Evolutionary conservation across 2,329 filamentous ascomycete genomes (phyloP), one percentile per base, ranked within the genome.

Genomic region (Ophioceras dolichostomum): DNA sequence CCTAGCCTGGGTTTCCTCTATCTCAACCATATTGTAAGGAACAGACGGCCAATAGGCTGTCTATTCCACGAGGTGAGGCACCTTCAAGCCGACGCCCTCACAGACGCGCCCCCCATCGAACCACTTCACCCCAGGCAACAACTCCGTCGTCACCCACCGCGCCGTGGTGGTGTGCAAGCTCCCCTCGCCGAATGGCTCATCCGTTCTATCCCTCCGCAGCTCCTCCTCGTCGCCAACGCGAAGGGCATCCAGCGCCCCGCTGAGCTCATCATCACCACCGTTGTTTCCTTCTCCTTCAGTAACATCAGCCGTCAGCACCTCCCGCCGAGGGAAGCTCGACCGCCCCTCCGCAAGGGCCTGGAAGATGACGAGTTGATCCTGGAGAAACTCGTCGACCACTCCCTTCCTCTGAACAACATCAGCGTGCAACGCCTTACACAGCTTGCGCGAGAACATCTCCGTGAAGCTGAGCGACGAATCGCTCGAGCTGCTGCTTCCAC

Each of bases 291-390:
- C 13, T 17, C 16, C 6, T 17, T 5, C 4, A 17, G n/a, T n/a
- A 10, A 12, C 16, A n/a, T 12, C 6, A 12, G 16, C 3, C 19
- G 10, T 21, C 29, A 10, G n/a, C 28, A 16, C 24, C n/a, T 49
- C 45, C 36, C 43, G 37, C 28, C 58, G 47, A 10, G 57, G 60
- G 40, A 73, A 67, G 3, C 59, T 65, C 10, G 72, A 72, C 36
- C 50, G 57, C 0, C 70, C 73, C 10, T 65, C 59, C 2, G 70
- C 67, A 9, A 79, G 55, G 4, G 69, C 68, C 51, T 79, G 74
- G 46, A 77, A 76, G 14, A 73, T 58, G 3, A 78, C 56, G 18
- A 79, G 47, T 50, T 79, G 75, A 50, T 79, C 76, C 52, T 78
- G 72, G 12, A 79, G 57, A 47, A 68, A 64, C 44, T 69, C 60